phyloP scores from a whole-genome alignment of 371 early-diverging fungal species.

The Syncephalastrum monosporum region DNA sequence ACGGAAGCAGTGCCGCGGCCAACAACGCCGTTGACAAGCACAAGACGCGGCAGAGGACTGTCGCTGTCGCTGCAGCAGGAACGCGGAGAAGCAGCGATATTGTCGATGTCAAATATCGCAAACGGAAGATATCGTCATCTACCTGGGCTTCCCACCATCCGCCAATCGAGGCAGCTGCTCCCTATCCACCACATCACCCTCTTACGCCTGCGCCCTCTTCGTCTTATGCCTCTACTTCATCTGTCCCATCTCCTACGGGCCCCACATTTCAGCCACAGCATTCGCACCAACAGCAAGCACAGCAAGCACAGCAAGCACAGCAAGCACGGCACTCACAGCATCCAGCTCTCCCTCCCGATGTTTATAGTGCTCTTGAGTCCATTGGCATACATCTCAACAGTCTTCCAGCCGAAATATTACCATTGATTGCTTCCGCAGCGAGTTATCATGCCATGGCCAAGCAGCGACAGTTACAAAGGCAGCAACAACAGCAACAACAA shows the following conservation, averaged over 20 bases:
- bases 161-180: too few species aligned
- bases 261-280: slow-evolving; percentile 4
- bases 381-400: slow-evolving; percentile 23
- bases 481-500: slow-evolving; percentile 11
- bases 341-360: slow-evolving; percentile 6
- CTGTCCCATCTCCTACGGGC: not conserved
- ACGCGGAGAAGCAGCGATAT: slow-evolving; percentile 5
- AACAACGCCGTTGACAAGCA: not conserved
- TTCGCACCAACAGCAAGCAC: not conserved
- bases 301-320: not conserved
- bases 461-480: slow-evolving; percentile 17
- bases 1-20: slow-evolving; percentile 12
- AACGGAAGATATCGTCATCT: slow-evolving; percentile 1
- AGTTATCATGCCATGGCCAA: slow-evolving; percentile 22
- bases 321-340: not conserved
- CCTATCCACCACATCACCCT: not conserved
- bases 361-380: slow-evolving; percentile 17
- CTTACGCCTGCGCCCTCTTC: not conserved
- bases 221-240: not conserved
- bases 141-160: slow-evolving; percentile 2
- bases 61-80: slow-evolving; percentile 4
- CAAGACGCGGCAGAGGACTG: not conserved
- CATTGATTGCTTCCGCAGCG: slow-evolving; percentile 23
- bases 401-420: slow-evolving; percentile 22
- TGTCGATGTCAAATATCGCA: not conserved